A percentile compares a stretch with the other conserved stretches of the same genome.
Conservation (phyloP, 2,329 filamentous ascomycete genomes). For the Pseudogymnoascus sp. region DNA sequence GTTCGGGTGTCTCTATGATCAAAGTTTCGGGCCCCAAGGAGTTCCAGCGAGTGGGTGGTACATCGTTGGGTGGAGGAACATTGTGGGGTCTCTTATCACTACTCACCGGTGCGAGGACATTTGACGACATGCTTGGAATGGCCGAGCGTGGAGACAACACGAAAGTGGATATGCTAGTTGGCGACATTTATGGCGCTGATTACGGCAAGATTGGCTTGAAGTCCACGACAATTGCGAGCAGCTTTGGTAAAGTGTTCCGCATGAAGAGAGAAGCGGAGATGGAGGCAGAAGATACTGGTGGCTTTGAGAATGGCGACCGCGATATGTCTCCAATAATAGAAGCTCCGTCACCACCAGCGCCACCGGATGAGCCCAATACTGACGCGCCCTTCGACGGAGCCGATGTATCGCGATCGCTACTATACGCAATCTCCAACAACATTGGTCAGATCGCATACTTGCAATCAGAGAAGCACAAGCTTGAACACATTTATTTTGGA, state of each 20-base stretch:
- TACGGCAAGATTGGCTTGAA: slow-evolving; percentile 96
- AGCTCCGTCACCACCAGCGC: slow-evolving; percentile 1
- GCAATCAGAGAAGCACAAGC: slow-evolving; percentile 88
- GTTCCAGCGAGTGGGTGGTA: slow-evolving; percentile 87
- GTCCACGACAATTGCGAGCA: slow-evolving; percentile 89
- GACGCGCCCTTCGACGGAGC: slow-evolving; percentile 58
- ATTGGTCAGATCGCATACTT: slow-evolving; percentile 96
- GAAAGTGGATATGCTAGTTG: slow-evolving; percentile 91
- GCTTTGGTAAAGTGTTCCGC: slow-evolving; percentile 93
- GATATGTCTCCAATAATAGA: background rate
- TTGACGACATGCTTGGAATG: slow-evolving; percentile 93
- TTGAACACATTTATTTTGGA: slow-evolving; percentile 94
- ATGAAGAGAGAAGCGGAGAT: slow-evolving; percentile 79
- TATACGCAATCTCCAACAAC: slow-evolving; percentile 96
- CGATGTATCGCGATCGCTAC: slow-evolving; percentile 82
- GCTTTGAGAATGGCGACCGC: slow-evolving; percentile 17
- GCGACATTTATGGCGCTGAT: slow-evolving; percentile 93
- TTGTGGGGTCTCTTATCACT: slow-evolving; percentile 91
- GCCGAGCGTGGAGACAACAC: slow-evolving; percentile 87
- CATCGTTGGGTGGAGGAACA: slow-evolving; percentile 91
- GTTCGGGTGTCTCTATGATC: slow-evolving; percentile 92
- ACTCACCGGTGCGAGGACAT: slow-evolving; percentile 86
- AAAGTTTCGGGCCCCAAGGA: slow-evolving; percentile 86
- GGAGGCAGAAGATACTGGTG: slow-evolving; percentile 64
- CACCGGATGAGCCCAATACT: slow-evolving; percentile 10